These are phyloP conservation scores for Penicillium sp. DNA, from an alignment of 2,329 filamentous ascomycete species.

Conservation along the genomic window DNA sequence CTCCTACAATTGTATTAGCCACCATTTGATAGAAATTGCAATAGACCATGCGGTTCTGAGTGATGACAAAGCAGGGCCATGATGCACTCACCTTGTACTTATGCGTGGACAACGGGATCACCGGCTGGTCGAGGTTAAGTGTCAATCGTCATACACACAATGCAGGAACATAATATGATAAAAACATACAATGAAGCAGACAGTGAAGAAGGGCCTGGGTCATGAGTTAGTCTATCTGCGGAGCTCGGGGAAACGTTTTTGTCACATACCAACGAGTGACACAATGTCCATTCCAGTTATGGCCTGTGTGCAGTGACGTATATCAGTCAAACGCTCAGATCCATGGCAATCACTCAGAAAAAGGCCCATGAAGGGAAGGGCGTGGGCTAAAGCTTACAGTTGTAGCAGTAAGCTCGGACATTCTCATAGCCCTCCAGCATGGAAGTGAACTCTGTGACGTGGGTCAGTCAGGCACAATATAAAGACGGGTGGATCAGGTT, in stretches of 20 bases:
- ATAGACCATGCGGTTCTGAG: neutral
- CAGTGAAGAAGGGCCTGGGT: constrained; percentile 47
- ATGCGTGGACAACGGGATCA: constrained; percentile 42
- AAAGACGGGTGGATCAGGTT: constrained; percentile 11
- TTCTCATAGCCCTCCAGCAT: constrained; percentile 50
- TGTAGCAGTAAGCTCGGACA: constrained; percentile 49
- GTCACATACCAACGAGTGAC: constrained; percentile 45
- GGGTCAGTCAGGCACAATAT: constrained; percentile 17
- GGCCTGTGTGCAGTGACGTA: constrained; percentile 29
- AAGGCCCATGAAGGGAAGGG: neutral
- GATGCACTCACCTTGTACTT: constrained; percentile 41
- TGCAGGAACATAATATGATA: neutral
- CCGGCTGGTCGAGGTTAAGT: constrained; percentile 30
- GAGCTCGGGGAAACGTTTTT: neutral
- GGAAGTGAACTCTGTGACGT: constrained; percentile 45
- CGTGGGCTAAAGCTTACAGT: constrained; percentile 38
- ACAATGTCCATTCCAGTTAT: constrained; percentile 50
- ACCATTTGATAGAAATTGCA: neutral
- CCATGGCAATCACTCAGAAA: neutral
- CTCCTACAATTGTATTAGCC: constrained; percentile 34
- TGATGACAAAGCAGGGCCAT: neutral
- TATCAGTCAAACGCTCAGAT: neutral
- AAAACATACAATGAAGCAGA: constrained; percentile 46
- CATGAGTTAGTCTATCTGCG: constrained; percentile 11
- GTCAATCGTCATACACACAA: constrained; percentile 13